Base-by-base conservation (phyloP, 2,329 filamentous ascomycete genomes). In the Ophiostoma ulmi region DNA sequence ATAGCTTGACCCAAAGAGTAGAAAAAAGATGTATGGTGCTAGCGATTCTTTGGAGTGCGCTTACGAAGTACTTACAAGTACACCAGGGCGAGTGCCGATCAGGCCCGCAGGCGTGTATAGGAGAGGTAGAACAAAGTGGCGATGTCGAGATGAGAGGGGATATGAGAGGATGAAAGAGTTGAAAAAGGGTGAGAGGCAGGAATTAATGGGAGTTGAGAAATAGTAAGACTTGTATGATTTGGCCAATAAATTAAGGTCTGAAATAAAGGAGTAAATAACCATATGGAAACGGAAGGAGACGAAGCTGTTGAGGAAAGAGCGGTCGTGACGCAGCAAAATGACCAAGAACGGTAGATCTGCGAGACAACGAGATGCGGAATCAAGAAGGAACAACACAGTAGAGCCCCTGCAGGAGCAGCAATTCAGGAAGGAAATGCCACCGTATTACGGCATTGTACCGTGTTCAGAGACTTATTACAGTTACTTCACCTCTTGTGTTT, bases 21-120 rank as follows among this genome's bases (percentile, higher is more conserved):
- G 52, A 70, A 44, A 70, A 68, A 70, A 55, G 36, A 48, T 20
- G 44, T 20, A 13, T 17, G 22, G 52, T 10, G 22, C 31, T 31
- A 31, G 31, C 31, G 3, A 31, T 31, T 31, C 31, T 31, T 31
- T 31, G 6, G 17, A 20, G 44, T 7, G 3, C 39, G 39, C 39
- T 44, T 10, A 7, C 20, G 20, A 17, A 52, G 44, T 13, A 26
- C 1, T 1, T 26, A 31, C 31, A 2, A 31, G 31, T 31, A 31
- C 31, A 31, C 52, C 52, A 26, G 17, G 52, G 5, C 52, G 22
- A 31, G n/a, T 22, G 52, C 8, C 52, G 52, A 58, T 31, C 52
- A 58, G 22, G 52, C 8, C 52, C 52, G 52, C 8, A 58, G 26
- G 22, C 52, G 52, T 58, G 52, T n/a, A 22, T 48, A 20, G 52